Evolutionary conservation across 2,329 filamentous ascomycete species (phyloP), one percentile per base, ranked within the genome.

Genomic region (Fusarium goolgardi): DNA sequence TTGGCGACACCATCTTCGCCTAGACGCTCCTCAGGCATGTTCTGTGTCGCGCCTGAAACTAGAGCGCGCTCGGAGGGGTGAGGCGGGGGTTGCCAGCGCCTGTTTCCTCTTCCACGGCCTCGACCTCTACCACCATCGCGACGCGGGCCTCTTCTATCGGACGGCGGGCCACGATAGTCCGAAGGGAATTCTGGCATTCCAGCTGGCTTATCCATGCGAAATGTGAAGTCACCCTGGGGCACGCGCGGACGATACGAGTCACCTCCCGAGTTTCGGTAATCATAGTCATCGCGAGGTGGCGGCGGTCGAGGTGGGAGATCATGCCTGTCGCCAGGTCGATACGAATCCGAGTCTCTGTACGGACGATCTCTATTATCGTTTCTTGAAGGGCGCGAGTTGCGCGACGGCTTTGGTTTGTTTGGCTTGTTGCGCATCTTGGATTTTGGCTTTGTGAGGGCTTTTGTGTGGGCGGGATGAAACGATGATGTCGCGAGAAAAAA

Each of bases 201-300:
- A 1, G 81, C 68, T 5, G 86, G 85, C 51, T 84, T 84, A 13
- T 86, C 81, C 41, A 83, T 77, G 9, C 84, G 83, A 60, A 88
- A 89, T 1, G 83, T 85, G 71, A 89, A 89, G 51, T 88, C 85
- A 37, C 85, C 75, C 49, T 79, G 80, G 2, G 80, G 81, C 16
- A 75, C 71, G 31, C 71, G 69, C 15, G 76, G 73, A 6, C 75
- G 72, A 31, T 78, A 77, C 10, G 74, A 77, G 52, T 77, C 75
- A 5, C 32, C 46, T 25, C 31, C 46, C 9, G 51, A 44, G 9
- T 55, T 51, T 10, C 70, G 71, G 31, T 66, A 66, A n/a, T 75
- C 69, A 46, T 75, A 66, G 20, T 75, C 69, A 46, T 75, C 69
- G 43, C 65, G 69, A 18, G 27, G 34, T 18, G 58, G 59, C 49